phyloP scores from a whole-genome alignment of 768 basidiomycete species.

The Pholiota conissans region DNA sequence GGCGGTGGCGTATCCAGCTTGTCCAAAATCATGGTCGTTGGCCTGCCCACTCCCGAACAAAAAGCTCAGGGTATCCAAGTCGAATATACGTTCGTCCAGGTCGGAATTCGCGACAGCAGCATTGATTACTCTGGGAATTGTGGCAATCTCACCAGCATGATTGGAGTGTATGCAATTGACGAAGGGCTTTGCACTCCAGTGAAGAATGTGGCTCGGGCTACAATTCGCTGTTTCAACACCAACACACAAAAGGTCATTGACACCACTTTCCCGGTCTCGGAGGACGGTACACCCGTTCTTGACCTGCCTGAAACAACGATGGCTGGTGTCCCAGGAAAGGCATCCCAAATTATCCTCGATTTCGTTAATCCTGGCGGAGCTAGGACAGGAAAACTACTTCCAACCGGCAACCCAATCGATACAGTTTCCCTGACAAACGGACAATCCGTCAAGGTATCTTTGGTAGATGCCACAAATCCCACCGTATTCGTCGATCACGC shows the following conservation, averaged over 20 bases:
- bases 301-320: conserved; percentile 51
- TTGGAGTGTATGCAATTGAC: conserved; percentile 73
- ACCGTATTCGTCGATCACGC: conserved; percentile 57
- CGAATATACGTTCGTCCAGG: conserved; percentile 72
- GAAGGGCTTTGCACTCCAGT: conserved; percentile 35
- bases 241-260: conserved; percentile 72
- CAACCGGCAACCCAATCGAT: conserved; percentile 54
- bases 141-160: conserved; percentile 72
- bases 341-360: conserved; percentile 65
- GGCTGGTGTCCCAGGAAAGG: conserved; percentile 69
- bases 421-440: conserved; percentile 32
- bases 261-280: conserved; percentile 63
- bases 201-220: conserved; percentile 27
- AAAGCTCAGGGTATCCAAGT: conserved; percentile 48
- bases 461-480: conserved; percentile 77
- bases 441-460: conserved; percentile 39
- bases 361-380: conserved; percentile 69
- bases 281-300: conserved; percentile 38
- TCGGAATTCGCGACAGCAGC: conserved; percentile 55
- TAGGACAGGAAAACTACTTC: conserved; percentile 69
- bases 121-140: conserved; percentile 77
- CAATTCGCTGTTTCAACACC: conserved; percentile 65
- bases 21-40: conserved; percentile 73
- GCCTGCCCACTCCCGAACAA: conserved; percentile 43
- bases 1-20: conserved; percentile 76